Conservation (phyloP, 768 basidiomycete genomes). For the Lyophyllum semitale region DNA sequence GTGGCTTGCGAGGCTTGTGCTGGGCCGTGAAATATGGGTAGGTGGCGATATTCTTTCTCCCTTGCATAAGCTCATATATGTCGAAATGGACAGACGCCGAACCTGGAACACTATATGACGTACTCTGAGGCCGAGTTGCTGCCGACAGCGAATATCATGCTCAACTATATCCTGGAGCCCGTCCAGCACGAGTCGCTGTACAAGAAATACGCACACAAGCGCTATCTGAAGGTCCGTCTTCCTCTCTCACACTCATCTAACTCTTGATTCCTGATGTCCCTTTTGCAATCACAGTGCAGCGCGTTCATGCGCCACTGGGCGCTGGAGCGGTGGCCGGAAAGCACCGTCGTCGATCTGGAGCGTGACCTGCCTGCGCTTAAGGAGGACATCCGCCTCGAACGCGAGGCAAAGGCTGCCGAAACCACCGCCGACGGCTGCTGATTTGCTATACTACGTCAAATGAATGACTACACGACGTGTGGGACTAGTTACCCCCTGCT, state of each 20-base stretch:
- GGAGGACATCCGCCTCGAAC: slow-evolving; percentile 42
- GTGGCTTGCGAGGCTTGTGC: slow-evolving; percentile 81
- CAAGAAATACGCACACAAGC: slow-evolving; percentile 88
- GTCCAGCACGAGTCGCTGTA: slow-evolving; percentile 75
- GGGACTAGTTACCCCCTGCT: not conserved
- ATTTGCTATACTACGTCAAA: not conserved
- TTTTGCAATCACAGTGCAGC: slow-evolving; percentile 55
- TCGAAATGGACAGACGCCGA: slow-evolving; percentile 59
- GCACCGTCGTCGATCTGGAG: slow-evolving; percentile 51
- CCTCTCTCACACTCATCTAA: not conserved
- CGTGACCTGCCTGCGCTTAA: slow-evolving; percentile 59
- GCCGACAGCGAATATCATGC: slow-evolving; percentile 82
- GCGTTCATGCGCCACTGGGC: slow-evolving; percentile 81
- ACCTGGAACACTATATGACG: slow-evolving; percentile 84
- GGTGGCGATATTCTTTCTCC: slow-evolving; percentile 23
- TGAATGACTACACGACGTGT: not conserved
- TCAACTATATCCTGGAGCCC: slow-evolving; percentile 82
- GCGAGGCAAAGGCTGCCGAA: slow-evolving; percentile 14
- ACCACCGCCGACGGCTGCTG: not conserved
- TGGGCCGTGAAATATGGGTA: slow-evolving; percentile 87
- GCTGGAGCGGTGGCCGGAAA: slow-evolving; percentile 66
- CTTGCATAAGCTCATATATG: slow-evolving; percentile 5
- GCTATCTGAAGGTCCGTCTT: slow-evolving; percentile 72
- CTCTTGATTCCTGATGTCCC: not conserved
- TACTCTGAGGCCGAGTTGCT: slow-evolving; percentile 81